Conservation (phyloP, 192 early-diverging fungal genomes). For the Coemansia reversa region DNA sequence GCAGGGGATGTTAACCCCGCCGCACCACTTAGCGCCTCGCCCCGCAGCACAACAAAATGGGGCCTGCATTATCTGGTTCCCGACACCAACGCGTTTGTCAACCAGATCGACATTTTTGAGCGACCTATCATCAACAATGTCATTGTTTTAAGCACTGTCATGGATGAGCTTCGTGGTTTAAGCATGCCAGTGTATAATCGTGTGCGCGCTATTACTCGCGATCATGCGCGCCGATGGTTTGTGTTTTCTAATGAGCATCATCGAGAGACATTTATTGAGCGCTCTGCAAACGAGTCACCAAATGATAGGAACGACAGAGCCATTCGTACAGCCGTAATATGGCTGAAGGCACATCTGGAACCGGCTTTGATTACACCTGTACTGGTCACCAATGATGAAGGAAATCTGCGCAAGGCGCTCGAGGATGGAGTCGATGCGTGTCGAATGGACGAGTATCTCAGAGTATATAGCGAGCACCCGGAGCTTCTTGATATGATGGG, state of each 20-base stretch:
- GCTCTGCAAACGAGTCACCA: conserved; percentile 73
- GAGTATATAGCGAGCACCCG: conserved; percentile 67
- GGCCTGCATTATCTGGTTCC: conserved; percentile 80
- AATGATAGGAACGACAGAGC: conserved; percentile 97
- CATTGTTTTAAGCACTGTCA: conserved; percentile 90
- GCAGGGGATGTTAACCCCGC: conserved; percentile 7
- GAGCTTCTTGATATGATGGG: conserved; percentile 94
- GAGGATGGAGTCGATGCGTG: conserved; percentile 65
- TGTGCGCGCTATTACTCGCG: conserved; percentile 68
- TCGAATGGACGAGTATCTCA: conserved; percentile 78
- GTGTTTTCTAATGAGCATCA: conserved; percentile 97
- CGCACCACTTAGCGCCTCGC: conserved; percentile 49
- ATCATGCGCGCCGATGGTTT: conserved; percentile 77
- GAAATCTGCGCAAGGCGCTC: conserved; percentile 71
- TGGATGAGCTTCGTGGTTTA: conserved; percentile 86
- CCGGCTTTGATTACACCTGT: conserved; percentile 58
- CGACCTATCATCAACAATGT: conserved; percentile 85
- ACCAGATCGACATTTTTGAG: conserved; percentile 94
- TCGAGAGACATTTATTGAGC: conserved; percentile 84
- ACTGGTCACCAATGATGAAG: conserved; percentile 87
- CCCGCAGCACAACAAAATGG: conserved; percentile 56
- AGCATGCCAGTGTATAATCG: conserved; percentile 79
- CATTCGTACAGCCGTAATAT: conserved; percentile 80
- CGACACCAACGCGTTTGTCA: conserved; percentile 94
- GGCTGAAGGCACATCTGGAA: conserved; percentile 79